These are phyloP conservation scores for Spathaspora sp. DNA, from an alignment of 1,139 yeast species.

Conservation along the genomic window DNA sequence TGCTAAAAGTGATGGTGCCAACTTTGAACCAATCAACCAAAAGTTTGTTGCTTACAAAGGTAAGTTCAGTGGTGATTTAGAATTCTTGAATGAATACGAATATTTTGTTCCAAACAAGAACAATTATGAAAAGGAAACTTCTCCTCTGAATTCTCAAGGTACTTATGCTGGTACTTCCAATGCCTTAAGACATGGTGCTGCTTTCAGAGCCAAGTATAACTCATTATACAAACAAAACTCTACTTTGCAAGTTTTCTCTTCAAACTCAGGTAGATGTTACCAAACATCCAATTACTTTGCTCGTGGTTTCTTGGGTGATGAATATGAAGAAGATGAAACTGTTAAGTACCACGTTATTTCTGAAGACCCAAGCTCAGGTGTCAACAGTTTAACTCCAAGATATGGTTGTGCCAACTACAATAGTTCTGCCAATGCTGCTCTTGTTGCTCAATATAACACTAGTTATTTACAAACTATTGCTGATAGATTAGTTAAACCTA, in stretches of 20 bases:
- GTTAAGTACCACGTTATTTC: constrained; percentile 24
- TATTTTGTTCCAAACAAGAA: constrained; percentile 29
- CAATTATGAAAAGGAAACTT: constrained; percentile 32
- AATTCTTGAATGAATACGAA: constrained; percentile 32
- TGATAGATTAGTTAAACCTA: constrained; percentile 32
- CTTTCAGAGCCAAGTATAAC: constrained; percentile 33
- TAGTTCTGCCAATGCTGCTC: constrained; percentile 18
- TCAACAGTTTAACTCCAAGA: constrained; percentile 37
- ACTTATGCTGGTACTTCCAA: constrained; percentile 31
- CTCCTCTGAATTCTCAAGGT: constrained; percentile 26
- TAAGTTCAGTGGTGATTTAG: constrained; percentile 30
- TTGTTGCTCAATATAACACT: constrained; percentile 11
- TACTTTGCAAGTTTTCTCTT: constrained; percentile 32
- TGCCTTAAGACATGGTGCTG: constrained; percentile 35
- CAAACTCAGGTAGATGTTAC: constrained; percentile 31
- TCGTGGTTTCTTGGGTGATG: constrained; percentile 33
- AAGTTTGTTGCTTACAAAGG: constrained; percentile 23
- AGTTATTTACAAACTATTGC: constrained; percentile 37
- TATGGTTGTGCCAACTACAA: constrained; percentile 21
- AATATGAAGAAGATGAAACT: constrained; percentile 18
- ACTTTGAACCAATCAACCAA: constrained; percentile 17
- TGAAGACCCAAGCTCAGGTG: constrained; percentile 29
- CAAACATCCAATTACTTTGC: constrained; percentile 33
- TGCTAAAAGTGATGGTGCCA: constrained; percentile 26
- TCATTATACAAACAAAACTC: constrained; percentile 22